Conservation (phyloP, 495 filamentous ascomycete species). For the Neurospora sp. region DNA sequence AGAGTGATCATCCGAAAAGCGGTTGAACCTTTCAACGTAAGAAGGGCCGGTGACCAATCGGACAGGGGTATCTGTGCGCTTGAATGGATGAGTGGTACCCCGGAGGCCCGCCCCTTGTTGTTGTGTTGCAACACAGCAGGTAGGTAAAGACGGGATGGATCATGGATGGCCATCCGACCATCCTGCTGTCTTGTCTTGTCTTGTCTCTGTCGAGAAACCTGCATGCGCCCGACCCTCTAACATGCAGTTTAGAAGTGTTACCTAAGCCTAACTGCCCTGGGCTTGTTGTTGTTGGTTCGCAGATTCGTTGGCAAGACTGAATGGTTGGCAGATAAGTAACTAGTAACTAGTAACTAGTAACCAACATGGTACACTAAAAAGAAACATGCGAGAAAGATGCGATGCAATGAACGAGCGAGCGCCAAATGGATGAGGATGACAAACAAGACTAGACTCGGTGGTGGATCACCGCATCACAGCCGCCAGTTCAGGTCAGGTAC, state of each 20-base stretch:
- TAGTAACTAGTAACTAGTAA: background rate
- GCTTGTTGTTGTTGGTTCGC: background rate
- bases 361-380: background rate
- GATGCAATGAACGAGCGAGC: background rate
- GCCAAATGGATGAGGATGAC: background rate
- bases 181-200: background rate
- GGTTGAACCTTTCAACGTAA: background rate
- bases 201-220: background rate
- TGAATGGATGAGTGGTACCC: background rate
- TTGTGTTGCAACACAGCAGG: background rate
- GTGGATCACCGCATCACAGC: background rate
- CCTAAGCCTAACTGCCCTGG: background rate
- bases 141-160: background rate
- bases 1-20: background rate
- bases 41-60: background rate
- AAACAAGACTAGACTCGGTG: background rate
- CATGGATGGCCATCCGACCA: background rate
- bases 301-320: background rate
- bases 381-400: background rate
- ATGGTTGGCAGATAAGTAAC: background rate
- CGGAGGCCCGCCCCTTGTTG: background rate
- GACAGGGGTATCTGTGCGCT: background rate
- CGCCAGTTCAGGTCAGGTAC: background rate
- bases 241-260: background rate
- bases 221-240: background rate